Conservation (phyloP, 1,284 basidiomycete genomes). For the Lentinula novae-zelandiae region DNA sequence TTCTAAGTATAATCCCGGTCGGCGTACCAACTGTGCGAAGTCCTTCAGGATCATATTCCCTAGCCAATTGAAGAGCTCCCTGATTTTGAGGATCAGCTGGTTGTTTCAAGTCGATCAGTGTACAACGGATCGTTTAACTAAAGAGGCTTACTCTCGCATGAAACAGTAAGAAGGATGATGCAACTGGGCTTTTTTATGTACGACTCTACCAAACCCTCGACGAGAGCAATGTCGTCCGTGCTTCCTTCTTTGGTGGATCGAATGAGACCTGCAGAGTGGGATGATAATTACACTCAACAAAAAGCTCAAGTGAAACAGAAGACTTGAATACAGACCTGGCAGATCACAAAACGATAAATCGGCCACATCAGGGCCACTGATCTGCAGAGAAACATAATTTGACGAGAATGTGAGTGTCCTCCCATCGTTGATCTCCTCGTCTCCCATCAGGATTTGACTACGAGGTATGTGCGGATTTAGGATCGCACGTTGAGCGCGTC, state of each 20-base stretch:
- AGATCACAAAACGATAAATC: conserved; percentile 73
- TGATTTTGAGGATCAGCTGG: conserved; percentile 78
- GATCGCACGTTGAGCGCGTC: conserved; percentile 69
- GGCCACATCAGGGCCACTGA: conserved; percentile 62
- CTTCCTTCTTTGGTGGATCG: conserved; percentile 47
- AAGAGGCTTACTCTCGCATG: conserved; percentile 63
- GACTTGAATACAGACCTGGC: conserved; percentile 45
- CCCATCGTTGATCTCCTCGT: conserved; percentile 21
- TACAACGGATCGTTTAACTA: not conserved
- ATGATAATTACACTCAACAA: not conserved
- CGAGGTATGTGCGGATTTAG: conserved; percentile 48
- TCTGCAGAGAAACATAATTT: conserved; percentile 62
- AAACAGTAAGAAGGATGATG: conserved; percentile 65
- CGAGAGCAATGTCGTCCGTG: conserved; percentile 53
- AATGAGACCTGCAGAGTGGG: conserved; percentile 50
- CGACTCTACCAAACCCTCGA: conserved; percentile 53
- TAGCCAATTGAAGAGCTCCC: conserved; percentile 57
- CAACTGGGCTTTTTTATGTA: conserved; percentile 65
- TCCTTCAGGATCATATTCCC: conserved; percentile 52
- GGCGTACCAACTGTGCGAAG: conserved; percentile 64
- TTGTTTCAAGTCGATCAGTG: not conserved
- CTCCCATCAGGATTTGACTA: conserved; percentile 35
- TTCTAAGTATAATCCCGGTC: not conserved
- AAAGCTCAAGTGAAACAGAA: not conserved
- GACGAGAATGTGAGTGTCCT: conserved; percentile 42